Base-by-base conservation (phyloP, 2,329 filamentous ascomycete genomes). In the Coleophoma eucalyptorum region DNA sequence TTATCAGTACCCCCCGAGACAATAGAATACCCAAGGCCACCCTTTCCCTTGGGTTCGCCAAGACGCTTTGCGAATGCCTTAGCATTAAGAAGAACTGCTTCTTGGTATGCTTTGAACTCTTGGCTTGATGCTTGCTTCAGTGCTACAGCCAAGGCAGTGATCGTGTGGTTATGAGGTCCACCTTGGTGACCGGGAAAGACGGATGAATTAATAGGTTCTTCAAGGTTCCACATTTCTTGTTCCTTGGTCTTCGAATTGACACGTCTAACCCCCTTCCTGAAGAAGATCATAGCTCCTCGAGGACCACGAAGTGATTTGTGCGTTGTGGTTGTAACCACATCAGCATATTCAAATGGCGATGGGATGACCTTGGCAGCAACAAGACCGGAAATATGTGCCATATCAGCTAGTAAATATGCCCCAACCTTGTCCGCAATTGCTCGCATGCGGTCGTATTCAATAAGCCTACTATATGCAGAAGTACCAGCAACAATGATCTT, bases 141-240 rank as follows among this genome's bases (percentile, higher is more conserved):
- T 12, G 94, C 94, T 45, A 99, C 94, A 18, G 94, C 85, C 26
- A 99, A 79, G 42, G 94, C 94, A 34, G 94, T 95, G 69, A 99
- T 99, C 62, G 94, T 99, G 78, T 99, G 94, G 77, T 99, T 99
- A 75, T 99, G 94, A 49, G 94, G 94, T 20, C 94, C 94, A 67
- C 94, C 94, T 71, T 99, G 94, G 73, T 99, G 94, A 50, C 94
- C 94, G 15, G 94, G 94, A 79, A 99, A 99, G 55, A 99, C 94
- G 50, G 93, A 96, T 62, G 84, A 83, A 75, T 99, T 99, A 75
- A 99, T 99, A 50, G 92, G 89, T 26, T 79, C 81, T 71, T 97
- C 94, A 40, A 99, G 86, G 65, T 97, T 86, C 73, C 97, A 99
- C 67, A 89, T 72, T 61, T 87, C 84, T 65, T 96, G 85, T 69